A percentile compares a stretch with the other conserved stretches of the same genome.
Evolutionary conservation across 75 land plant genomes (phyloP).

Genomic region (Pinus albicaulis): DNA sequence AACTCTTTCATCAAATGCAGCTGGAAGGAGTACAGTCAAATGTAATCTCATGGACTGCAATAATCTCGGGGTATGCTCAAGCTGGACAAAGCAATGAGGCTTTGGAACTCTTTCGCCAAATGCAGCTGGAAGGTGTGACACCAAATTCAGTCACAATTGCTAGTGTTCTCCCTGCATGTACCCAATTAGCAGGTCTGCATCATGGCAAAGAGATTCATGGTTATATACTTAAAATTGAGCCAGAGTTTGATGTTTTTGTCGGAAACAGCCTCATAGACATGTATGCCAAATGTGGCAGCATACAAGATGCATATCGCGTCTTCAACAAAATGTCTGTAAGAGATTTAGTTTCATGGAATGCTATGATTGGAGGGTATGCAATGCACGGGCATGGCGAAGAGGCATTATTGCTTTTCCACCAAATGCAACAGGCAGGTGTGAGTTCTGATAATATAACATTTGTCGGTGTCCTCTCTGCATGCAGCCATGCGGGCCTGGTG

Average conservation of each 20-base stretch:
- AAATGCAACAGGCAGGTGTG: constrained; percentile 37
- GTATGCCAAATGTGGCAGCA: constrained; percentile 68
- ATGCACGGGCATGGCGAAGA: constrained; percentile 53
- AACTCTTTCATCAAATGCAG: constrained; percentile 2
- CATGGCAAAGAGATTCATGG: constrained; percentile 72
- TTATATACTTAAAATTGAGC: constrained; percentile 30
- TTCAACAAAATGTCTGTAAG: constrained; percentile 23
- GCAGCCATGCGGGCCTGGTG: constrained; percentile 41
- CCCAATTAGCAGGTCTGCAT: constrained; percentile 14
- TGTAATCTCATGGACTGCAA: constrained; percentile 12
- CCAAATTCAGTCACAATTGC: constrained; percentile 13
- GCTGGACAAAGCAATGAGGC: neutral
- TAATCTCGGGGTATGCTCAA: neutral
- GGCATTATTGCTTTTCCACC: constrained; percentile 45
- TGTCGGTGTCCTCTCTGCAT: constrained; percentile 50
- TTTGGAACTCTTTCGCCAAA: neutral
- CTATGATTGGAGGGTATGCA: constrained; percentile 69
- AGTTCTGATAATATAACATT: constrained; percentile 52
- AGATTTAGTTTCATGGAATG: constrained; percentile 54
- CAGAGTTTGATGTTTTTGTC: constrained; percentile 23
- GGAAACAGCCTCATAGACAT: constrained; percentile 51
- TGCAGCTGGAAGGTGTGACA: neutral
- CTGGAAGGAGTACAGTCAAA: constrained; percentile 5
- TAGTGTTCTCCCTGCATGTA: constrained; percentile 12
- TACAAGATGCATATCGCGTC: constrained; percentile 40